Conservation (phyloP, 2,329 filamentous ascomycete genomes). For the Salinomyces thailandicus region DNA sequence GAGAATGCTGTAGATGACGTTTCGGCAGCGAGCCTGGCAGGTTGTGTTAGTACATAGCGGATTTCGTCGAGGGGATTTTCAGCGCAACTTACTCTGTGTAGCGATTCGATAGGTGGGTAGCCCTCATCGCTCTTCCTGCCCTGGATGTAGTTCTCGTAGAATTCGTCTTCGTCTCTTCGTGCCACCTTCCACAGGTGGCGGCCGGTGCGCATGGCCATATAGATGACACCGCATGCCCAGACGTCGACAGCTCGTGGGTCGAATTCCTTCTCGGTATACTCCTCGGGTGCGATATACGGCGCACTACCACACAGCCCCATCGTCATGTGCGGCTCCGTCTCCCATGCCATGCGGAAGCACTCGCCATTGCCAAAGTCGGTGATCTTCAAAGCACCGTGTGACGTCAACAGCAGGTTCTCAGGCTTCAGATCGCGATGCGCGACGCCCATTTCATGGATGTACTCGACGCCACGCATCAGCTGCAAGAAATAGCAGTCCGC, state of each 20-base stretch:
- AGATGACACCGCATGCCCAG: constrained; percentile 97
- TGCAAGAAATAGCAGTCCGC: constrained; percentile 99
- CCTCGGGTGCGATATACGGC: constrained; percentile 93
- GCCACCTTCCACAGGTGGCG: constrained; percentile 95
- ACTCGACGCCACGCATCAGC: constrained; percentile 96
- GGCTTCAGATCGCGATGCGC: constrained; percentile 95
- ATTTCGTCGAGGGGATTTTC: background rate
- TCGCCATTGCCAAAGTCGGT: constrained; percentile 98
- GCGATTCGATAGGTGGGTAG: constrained; percentile 88
- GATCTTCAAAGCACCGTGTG: constrained; percentile 86
- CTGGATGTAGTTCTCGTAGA: constrained; percentile 88
- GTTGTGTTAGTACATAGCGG: constrained; percentile 33
- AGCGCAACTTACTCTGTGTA: constrained; percentile 72
- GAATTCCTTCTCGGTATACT: constrained; percentile 91
- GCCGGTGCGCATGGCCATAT: constrained; percentile 98
- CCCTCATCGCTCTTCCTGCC: constrained; percentile 89
- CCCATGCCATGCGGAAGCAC: constrained; percentile 99
- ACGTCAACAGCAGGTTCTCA: constrained; percentile 89
- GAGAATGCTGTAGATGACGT: constrained; percentile 97
- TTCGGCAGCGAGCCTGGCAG: constrained; percentile 79
- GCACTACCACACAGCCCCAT: constrained; percentile 92
- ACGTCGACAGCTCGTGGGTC: constrained; percentile 96
- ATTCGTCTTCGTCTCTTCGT: constrained; percentile 93
- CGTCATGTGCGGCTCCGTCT: constrained; percentile 96
- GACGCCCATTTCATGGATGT: constrained; percentile 98